Evolutionary conservation across 345 rosid genomes (phyloP).

Genomic region (Citrus sinensis): DVS_A1.0 CM039167.1:20382501-20383000

Average conservation of each 20-base stretch:
- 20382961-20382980: no score
- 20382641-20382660: background rate
- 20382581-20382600: background rate
- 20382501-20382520: no score
- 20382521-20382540: no score
- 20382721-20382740: conserved; percentile 98
- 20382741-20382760: conserved; percentile 90
- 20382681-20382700: conserved; percentile 20
- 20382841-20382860: no score
- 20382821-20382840: no score
- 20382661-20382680: background rate
- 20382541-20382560: background rate
- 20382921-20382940: no score
- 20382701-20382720: conserved; percentile 80
- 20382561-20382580: background rate
- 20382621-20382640: background rate
- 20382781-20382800: conserved; percentile 44
- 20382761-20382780: conserved; percentile 93
- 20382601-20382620: background rate
- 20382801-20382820: background rate
- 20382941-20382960: no score
- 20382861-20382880: no score
- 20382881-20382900: no score
- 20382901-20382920: no score
- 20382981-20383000: no score